Conservation (phyloP, 768 basidiomycete species). For the Phanerochaete sordida region DNA sequence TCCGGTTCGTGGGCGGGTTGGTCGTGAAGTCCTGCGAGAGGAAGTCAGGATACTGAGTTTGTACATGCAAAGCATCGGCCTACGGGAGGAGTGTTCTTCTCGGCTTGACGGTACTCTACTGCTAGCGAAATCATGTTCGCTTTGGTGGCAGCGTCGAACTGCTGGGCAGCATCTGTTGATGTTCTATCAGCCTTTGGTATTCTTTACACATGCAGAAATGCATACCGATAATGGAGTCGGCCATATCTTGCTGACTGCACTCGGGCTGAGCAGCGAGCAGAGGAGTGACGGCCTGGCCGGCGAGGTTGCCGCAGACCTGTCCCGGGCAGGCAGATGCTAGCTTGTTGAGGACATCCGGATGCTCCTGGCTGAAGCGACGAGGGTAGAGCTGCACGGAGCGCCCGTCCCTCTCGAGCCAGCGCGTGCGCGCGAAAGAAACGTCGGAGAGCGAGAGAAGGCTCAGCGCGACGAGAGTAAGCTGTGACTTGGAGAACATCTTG, state of each 20-base stretch:
- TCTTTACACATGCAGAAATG: not conserved
- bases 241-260: constrained; percentile 56
- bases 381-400: constrained; percentile 45
- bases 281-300: constrained; percentile 47
- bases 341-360: constrained; percentile 44
- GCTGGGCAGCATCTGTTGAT: constrained; percentile 50
- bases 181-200: no score
- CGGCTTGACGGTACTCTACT: constrained; percentile 48
- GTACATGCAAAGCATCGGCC: constrained; percentile 10
- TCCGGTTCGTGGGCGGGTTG: constrained; percentile 46
- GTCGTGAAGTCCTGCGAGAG: constrained; percentile 44
- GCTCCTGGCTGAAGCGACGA: constrained; percentile 51
- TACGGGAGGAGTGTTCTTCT: constrained; percentile 61
- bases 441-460: constrained; percentile 21
- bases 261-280: constrained; percentile 49
- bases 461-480: constrained; percentile 13
- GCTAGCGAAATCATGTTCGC: constrained; percentile 51
- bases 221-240: constrained; percentile 54
- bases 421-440: constrained; percentile 29
- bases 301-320: constrained; percentile 44
- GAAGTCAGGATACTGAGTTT: not conserved
- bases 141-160: constrained; percentile 49
- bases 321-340: constrained; percentile 45
- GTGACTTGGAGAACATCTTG: constrained; percentile 22
- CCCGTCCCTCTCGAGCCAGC: constrained; percentile 47